Conservation (phyloP, 768 basidiomycete species). For the Calocera cornea region DNA sequence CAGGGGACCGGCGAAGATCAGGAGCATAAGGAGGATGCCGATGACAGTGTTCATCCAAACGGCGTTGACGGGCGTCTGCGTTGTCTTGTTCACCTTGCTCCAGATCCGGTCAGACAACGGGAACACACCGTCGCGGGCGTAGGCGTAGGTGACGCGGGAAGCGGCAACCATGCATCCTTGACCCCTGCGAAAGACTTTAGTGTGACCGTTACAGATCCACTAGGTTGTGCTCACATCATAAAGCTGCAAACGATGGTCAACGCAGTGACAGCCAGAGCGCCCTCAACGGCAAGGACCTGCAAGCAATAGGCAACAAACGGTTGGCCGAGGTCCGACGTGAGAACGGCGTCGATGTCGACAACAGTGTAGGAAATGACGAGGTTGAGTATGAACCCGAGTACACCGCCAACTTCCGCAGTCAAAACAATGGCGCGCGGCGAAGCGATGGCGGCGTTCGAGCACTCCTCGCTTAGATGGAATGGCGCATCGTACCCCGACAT, state of each 20-base stretch:
- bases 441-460: constrained; percentile 11
- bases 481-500: constrained; percentile 14
- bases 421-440: constrained; percentile 10
- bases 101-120: background rate
- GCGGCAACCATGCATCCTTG: constrained; percentile 8
- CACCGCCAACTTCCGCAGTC: constrained; percentile 10
- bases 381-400: background rate
- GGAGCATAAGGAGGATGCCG: constrained; percentile 6
- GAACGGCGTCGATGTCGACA: constrained; percentile 5
- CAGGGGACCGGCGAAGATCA: constrained; percentile 9
- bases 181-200: background rate
- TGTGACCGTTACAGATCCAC: background rate
- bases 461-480: constrained; percentile 13
- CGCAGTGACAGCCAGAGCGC: background rate
- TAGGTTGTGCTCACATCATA: background rate
- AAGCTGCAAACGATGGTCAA: constrained; percentile 6
- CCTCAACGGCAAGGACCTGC: background rate
- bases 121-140: constrained; percentile 12
- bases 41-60: constrained; percentile 10
- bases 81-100: background rate
- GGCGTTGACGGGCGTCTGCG: constrained; percentile 7
- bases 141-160: constrained; percentile 10
- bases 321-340: constrained; percentile 1
- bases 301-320: constrained; percentile 8
- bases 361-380: background rate